Evolutionary conservation across 2,329 filamentous ascomycete species (phyloP), one percentile per base, ranked within the genome.

Genomic region (Orbilia oligospora): DNA sequence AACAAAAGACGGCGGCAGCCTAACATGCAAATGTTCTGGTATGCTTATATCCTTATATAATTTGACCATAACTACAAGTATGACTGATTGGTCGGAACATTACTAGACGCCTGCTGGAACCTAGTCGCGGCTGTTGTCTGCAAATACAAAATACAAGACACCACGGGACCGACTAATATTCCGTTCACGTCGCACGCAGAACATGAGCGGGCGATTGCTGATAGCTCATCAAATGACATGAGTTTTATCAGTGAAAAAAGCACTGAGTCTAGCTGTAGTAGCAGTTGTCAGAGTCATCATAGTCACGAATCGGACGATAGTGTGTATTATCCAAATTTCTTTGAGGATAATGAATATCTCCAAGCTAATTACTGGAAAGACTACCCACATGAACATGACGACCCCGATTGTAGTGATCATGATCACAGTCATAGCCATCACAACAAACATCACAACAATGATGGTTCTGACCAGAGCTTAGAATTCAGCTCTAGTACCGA

Each of bases 171-270:
- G 12, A 51, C 48, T 9, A 30, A 48, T 18, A 20, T 30, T 10
- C 64, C 56, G 5, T 44, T 44, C 9, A 30, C 10, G 5, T 20
- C 36, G 0, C 70, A 73, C 27, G 22, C 14, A 22, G 51, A 58
- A 12, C 20, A 73, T 20, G 63, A 73, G 46, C 4, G 46, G 12
- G 46, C 24, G 12, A 12, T 46, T 27, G 30, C 27, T 6, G 12
- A 18, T 30, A 33, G n/a, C 24, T 55, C 67, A 10, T 53, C 73
- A 20, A 53, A 38, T 16, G 41, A 77, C 18, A 9, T 66, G 22
- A 77, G 73, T 46, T 77, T 77, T 36, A 67, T 30, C 1, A 71
- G 67, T 8, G 48, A 71, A n/a, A 66, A 61, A n/a, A 71, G 41
- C 5, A 10, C 20, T 3, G 67, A 58, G n/a, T 71, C 58, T 30